phyloP scores from a whole-genome alignment of 2,329 filamentous ascomycete species.

The Lachnellula suecica region DNA sequence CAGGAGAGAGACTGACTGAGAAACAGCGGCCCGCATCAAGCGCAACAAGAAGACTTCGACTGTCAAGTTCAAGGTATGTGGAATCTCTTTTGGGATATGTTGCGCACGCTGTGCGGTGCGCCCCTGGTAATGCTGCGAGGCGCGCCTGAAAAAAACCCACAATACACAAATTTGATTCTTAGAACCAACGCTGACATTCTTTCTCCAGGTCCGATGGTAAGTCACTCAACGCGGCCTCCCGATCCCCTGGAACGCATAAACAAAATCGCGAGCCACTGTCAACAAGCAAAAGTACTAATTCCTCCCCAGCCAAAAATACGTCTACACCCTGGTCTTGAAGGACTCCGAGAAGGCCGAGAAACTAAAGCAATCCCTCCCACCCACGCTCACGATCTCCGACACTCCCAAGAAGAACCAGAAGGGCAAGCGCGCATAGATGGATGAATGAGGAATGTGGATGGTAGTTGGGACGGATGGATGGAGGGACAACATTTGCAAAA shows the following conservation, averaged over 20 bases:
- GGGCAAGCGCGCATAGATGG: constrained; percentile 34
- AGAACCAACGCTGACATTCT: neutral
- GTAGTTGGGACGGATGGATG: constrained; percentile 6
- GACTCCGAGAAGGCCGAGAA: constrained; percentile 99
- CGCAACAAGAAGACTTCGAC: constrained; percentile 86
- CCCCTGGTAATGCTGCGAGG: neutral
- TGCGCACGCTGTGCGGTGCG: neutral
- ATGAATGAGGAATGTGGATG: neutral
- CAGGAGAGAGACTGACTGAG: constrained; percentile 15
- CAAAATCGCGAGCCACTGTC: no score
- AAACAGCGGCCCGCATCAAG: constrained; percentile 85
- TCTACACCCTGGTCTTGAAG: constrained; percentile 98
- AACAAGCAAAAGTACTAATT: no score
- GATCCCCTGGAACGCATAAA: no score
- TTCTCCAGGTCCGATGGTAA: constrained; percentile 71
- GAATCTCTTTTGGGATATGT: neutral
- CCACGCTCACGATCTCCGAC: constrained; percentile 66
- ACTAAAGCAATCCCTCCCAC: constrained; percentile 98
- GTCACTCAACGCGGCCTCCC: no score
- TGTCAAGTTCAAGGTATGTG: constrained; percentile 91
- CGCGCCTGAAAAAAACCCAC: neutral
- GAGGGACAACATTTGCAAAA: constrained; percentile 19
- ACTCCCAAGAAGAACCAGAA: constrained; percentile 60
- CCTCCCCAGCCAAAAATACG: constrained; percentile 86
- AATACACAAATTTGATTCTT: neutral